These are phyloP conservation scores for Emericellopsis cladophorae DNA, from an alignment of 2,329 filamentous ascomycete species.

Conservation along the genomic window DNA sequence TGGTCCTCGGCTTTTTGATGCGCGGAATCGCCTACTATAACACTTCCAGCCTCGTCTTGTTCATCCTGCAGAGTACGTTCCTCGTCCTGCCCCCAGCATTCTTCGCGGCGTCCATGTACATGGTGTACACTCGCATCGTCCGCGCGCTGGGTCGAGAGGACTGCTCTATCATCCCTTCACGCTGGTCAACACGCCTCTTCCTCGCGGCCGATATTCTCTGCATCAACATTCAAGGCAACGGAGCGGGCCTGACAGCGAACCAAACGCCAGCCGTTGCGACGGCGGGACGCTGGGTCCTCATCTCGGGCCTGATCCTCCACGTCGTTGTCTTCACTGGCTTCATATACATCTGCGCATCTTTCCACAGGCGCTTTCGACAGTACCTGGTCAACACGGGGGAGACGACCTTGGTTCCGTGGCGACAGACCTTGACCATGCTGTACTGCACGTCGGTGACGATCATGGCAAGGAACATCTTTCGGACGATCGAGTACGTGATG, in stretches of 20 bases:
- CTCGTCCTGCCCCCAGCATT: slow-evolving; percentile 29
- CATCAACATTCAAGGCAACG: slow-evolving; percentile 15
- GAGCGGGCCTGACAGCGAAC: slow-evolving; percentile 23
- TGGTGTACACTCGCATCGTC: slow-evolving; percentile 27
- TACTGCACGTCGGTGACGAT: slow-evolving; percentile 24
- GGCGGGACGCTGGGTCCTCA: slow-evolving; percentile 20
- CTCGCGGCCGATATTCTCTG: slow-evolving; percentile 16
- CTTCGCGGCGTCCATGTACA: slow-evolving; percentile 32
- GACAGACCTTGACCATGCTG: slow-evolving; percentile 17
- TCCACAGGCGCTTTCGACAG: slow-evolving; percentile 19
- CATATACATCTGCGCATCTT: slow-evolving; percentile 27
- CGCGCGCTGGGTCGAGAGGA: slow-evolving; percentile 10
- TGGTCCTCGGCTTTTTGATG: slow-evolving; percentile 19
- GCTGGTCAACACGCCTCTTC: slow-evolving; percentile 17
- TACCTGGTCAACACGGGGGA: slow-evolving; percentile 4
- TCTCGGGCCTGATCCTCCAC: slow-evolving; percentile 42
- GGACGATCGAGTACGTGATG: slow-evolving; percentile 30
- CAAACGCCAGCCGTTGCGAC: no score
- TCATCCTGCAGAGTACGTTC: slow-evolving; percentile 19
- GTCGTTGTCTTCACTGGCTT: slow-evolving; percentile 41
- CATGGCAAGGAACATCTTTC: slow-evolving; percentile 26
- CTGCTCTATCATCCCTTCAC: slow-evolving; percentile 8
- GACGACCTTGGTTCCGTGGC: slow-evolving; percentile 15
- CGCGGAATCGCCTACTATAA: slow-evolving; percentile 9
- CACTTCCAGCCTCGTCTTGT: slow-evolving; percentile 12